phyloP scores from a whole-genome alignment of 257 asterid genomes.

The Nicotiana obtusifolia region DNA sequence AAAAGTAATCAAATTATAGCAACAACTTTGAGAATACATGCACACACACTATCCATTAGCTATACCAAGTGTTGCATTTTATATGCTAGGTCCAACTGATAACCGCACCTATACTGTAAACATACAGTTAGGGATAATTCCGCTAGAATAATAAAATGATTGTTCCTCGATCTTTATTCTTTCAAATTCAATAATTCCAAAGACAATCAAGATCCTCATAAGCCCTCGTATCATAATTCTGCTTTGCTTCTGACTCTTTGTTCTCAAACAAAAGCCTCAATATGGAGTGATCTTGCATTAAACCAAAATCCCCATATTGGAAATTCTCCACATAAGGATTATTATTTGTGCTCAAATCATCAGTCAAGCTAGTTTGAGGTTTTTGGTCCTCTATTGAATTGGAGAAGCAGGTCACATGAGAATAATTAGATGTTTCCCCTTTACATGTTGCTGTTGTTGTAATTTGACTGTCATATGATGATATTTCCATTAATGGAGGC shows the following conservation, averaged over 20 bases:
- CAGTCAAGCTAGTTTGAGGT: conserved; percentile 21
- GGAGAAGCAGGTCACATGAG: conserved; percentile 67
- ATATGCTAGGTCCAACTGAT: too few species aligned
- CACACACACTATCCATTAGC: background rate
- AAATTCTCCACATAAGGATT: conserved; percentile 12
- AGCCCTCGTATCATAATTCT: conserved; percentile 5
- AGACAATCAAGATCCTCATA: conserved; percentile 33
- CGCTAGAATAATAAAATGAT: too few species aligned
- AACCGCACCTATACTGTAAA: too few species aligned
- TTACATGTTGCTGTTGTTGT: conserved; percentile 11
- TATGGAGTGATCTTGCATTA: conserved; percentile 43
- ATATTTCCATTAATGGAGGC: conserved; percentile 51
- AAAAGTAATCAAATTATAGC: background rate
- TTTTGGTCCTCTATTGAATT: conserved; percentile 33
- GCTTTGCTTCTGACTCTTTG: conserved; percentile 12
- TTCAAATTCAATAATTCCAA: conserved; percentile 29
- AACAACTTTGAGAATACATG: background rate
- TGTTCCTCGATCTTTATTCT: background rate
- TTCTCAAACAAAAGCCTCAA: conserved; percentile 33
- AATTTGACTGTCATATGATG: conserved; percentile 16
- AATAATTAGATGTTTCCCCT: conserved; percentile 11
- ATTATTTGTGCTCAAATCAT: conserved; percentile 18
- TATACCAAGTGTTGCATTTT: too few species aligned
- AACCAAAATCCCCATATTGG: conserved; percentile 16
- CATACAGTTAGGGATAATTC: too few species aligned